These are phyloP conservation scores for Lecanicillium sp. DNA, from an alignment of 2,329 filamentous ascomycete genomes.

Conservation along the genomic window DNA sequence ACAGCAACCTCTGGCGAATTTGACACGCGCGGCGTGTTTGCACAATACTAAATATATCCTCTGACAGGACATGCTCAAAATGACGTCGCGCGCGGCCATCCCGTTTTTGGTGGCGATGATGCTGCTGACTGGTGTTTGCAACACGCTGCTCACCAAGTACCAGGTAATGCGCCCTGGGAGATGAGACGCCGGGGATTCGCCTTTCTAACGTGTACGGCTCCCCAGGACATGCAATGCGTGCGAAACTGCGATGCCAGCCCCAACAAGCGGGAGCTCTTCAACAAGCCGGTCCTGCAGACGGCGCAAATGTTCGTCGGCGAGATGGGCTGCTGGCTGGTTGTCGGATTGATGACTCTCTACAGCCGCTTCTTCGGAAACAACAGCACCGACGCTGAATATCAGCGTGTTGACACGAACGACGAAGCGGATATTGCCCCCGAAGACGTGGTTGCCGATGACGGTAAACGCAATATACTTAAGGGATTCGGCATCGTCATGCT, in stretches of 20 bases:
- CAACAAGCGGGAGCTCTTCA: constrained; percentile 67
- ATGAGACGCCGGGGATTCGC: too few relatives aligned
- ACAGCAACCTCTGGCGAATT: too few relatives aligned
- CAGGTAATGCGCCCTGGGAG: constrained; percentile 53
- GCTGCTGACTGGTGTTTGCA: constrained; percentile 92
- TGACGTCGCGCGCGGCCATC: constrained; percentile 67
- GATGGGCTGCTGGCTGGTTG: constrained; percentile 90
- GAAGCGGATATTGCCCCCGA: constrained; percentile 33
- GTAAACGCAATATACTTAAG: constrained; percentile 54
- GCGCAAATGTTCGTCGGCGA: constrained; percentile 98
- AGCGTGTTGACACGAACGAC: constrained; percentile 50
- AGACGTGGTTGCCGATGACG: constrained; percentile 33
- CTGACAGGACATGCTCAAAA: constrained; percentile 29
- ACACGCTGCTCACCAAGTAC: constrained; percentile 94
- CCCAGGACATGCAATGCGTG: constrained; percentile 92
- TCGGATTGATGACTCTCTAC: constrained; percentile 64
- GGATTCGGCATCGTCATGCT: constrained; percentile 71
- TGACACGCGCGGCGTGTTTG: too few relatives aligned
- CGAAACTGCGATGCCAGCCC: constrained; percentile 68
- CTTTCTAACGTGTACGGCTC: background rate
- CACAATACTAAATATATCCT: too few relatives aligned
- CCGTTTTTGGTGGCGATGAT: constrained; percentile 92
- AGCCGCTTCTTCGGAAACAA: constrained; percentile 44
- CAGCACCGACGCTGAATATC: constrained; percentile 53
- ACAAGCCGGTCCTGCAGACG: constrained; percentile 94